Conservation (phyloP, 306 rosid genomes). For the Medicago truncatula region MtrunA17r5.0-ANR NC_053043.1:36801001-36801500, state of each 20-base stretch:
- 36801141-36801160: slow-evolving; percentile 36
- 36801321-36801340: too few relatives aligned
- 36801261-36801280: background rate
- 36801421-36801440: too few relatives aligned
- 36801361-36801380: background rate
- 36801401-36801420: too few relatives aligned
- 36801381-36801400: too few relatives aligned
- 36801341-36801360: background rate
- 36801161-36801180: slow-evolving; percentile 4
- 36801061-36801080: slow-evolving; percentile 75
- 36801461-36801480: background rate
- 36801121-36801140: slow-evolving; percentile 81
- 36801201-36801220: background rate
- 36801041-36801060: slow-evolving; percentile 92
- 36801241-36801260: background rate
- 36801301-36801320: too few relatives aligned
- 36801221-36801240: slow-evolving; percentile 18
- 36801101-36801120: slow-evolving; percentile 66
- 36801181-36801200: slow-evolving; percentile 22
- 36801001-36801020: slow-evolving; percentile 71
- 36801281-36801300: too few relatives aligned
- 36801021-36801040: slow-evolving; percentile 70
- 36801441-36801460: background rate
- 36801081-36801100: slow-evolving; percentile 72
- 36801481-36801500: background rate